Base-by-base conservation (phyloP, 1,284 basidiomycete species). In the Ganoderma lucidum region DNA sequence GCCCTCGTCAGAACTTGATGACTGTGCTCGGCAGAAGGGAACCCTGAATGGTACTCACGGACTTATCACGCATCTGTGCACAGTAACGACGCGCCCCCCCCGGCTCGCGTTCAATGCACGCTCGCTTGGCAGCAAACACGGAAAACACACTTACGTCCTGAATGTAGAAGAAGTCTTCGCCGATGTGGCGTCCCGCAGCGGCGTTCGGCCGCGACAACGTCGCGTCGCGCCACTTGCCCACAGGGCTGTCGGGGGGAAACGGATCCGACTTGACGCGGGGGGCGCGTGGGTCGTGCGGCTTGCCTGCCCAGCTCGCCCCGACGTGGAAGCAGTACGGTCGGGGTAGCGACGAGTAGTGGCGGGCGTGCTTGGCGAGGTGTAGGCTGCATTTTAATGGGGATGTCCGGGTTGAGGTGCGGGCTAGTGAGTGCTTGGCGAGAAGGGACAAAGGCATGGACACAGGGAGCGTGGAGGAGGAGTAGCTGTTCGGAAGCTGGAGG, bases 91-190 rank as follows among this genome's bases (percentile, higher is more conserved):
- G 9, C 44, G 44, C 44, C 19, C 45, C 23, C 28, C 15, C 51
- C 3, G 30, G 28, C 37, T 41, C 23, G 23, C 58, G 9, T 59
- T 56, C 56, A 59, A 32, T 39, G 23, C 30, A 23, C 56, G 3
- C 2, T 67, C 53, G 37, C 23, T 17, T 6, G n/a, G 19, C 28
- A 53, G 10, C 15, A 53, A 15, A 14, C 51, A 37, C 39, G 3
- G 45, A 9, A 44, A 9, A 32, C 53, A 17, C 59, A 82, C 89
- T 75, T 75, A 91, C 93, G 80, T 92, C 82, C 81, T 93, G 89
- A 2, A 93, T 84, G 74, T 88, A 95, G 77, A 93, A 92, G 79
- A 95, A 94, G 77, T 95, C 93, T 76, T 96, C 93, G 32, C 93
- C 92, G 8, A 91, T 85, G 66, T 88, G 83, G 64, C 74, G 83